Percentiles rank a stretch among this genome's conserved stretches.
Evolutionary conservation across 1,284 basidiomycete species (phyloP).

Genomic region (Rhodotorula sp.): DNA sequence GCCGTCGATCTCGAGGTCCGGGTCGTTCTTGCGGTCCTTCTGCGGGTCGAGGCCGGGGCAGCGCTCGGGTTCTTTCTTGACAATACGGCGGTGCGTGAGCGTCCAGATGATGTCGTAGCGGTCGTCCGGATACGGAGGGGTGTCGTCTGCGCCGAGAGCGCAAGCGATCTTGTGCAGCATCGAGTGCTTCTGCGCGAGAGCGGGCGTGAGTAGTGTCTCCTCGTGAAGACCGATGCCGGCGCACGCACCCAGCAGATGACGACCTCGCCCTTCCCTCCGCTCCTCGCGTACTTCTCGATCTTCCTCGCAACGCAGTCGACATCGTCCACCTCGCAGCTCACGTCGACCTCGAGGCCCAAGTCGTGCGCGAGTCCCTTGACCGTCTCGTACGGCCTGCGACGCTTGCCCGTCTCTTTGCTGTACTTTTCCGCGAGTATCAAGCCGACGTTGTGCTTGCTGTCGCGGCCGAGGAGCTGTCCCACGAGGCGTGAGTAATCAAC

Average conservation of each 20-base stretch:
- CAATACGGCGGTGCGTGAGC: constrained; percentile 30
- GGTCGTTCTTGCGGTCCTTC: constrained; percentile 14
- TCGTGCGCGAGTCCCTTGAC: constrained; percentile 46
- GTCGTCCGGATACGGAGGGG: constrained; percentile 39
- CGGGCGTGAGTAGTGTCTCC: too few species aligned
- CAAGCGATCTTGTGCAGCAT: constrained; percentile 43
- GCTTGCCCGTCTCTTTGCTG: constrained; percentile 40
- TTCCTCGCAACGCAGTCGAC: constrained; percentile 41
- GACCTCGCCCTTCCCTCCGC: constrained; percentile 36
- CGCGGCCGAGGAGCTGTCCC: constrained; percentile 40
- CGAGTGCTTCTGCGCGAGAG: constrained; percentile 34
- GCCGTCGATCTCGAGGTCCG: constrained; percentile 23
- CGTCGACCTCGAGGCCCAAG: constrained; percentile 46
- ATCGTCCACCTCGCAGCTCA: constrained; percentile 46
- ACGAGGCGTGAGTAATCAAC: background rate
- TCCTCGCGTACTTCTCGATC: constrained; percentile 40
- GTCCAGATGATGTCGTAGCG: constrained; percentile 43
- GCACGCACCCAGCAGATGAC: constrained; percentile 45
- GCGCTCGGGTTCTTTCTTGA: constrained; percentile 41
- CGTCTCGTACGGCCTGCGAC: constrained; percentile 46
- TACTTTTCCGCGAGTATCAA: constrained; percentile 45
- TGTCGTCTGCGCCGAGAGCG: constrained; percentile 40
- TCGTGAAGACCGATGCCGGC: too few species aligned
- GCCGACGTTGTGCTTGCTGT: constrained; percentile 43
- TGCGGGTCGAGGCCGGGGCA: constrained; percentile 39